Percentiles rank a stretch among this genome's conserved stretches.
Conservation (phyloP, 2,329 filamentous ascomycete species). For the Aspergillus tubingensis region DNA sequence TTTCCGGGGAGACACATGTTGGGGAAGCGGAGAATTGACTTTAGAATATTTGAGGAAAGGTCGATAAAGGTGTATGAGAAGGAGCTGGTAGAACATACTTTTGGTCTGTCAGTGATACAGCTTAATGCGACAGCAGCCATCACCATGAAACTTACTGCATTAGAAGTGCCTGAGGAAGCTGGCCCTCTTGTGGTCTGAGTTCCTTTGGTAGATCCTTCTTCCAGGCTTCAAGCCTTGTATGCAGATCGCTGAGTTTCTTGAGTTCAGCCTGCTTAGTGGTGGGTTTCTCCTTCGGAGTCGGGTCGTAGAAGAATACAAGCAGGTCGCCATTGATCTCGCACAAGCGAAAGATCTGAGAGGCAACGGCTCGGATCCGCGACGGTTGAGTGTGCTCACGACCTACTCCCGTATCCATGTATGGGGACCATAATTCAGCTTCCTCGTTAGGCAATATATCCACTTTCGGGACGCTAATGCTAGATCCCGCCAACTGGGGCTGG, state of each 20-base stretch:
- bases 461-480: slow-evolving; percentile 80
- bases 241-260: slow-evolving; percentile 89
- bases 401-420: slow-evolving; percentile 82
- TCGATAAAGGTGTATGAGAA: slow-evolving; percentile 93
- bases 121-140: background rate
- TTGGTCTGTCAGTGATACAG: slow-evolving; percentile 19
- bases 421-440: slow-evolving; percentile 81
- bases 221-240: slow-evolving; percentile 88
- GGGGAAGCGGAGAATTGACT: slow-evolving; percentile 75
- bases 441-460: slow-evolving; percentile 89
- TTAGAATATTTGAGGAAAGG: slow-evolving; percentile 92
- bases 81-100: slow-evolving; percentile 96
- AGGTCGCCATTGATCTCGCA: slow-evolving; percentile 95
- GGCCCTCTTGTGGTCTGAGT: slow-evolving; percentile 84
- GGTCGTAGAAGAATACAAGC: slow-evolving; percentile 87
- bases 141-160: slow-evolving; percentile 71
- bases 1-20: slow-evolving; percentile 85
- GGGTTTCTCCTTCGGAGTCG: slow-evolving; percentile 61
- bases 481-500: slow-evolving; percentile 78
- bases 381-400: slow-evolving; percentile 74
- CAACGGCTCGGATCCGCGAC: slow-evolving; percentile 77
- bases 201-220: slow-evolving; percentile 79
- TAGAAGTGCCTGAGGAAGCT: slow-evolving; percentile 76
- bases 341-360: slow-evolving; percentile 76
- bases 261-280: slow-evolving; percentile 79